Percentiles rank a stretch among this genome's conserved stretches.
phyloP scores from a whole-genome alignment of 176 grass and related monocot species.

The Canna indica region DNA sequence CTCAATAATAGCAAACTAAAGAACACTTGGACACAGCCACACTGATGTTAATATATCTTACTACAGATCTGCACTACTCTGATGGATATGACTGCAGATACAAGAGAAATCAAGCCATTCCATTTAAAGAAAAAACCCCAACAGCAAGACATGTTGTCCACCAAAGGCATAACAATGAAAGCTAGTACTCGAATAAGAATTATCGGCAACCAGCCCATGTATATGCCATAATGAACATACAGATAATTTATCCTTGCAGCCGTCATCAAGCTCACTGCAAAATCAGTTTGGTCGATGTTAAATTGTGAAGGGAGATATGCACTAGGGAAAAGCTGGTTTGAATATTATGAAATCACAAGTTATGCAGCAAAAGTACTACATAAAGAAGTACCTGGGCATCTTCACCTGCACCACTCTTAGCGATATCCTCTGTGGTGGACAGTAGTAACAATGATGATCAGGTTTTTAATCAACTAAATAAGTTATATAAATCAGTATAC shows the following conservation, averaged over 20 bases:
- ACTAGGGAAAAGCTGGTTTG: background rate
- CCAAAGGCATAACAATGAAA: background rate
- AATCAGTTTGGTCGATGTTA: background rate
- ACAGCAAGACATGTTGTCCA: background rate
- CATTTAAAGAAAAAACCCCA: background rate
- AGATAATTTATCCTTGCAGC: background rate
- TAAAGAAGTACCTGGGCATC: background rate
- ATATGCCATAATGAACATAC: background rate
- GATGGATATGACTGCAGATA: background rate
- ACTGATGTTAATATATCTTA: background rate
- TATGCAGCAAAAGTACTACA: no score
- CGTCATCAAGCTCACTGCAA: background rate
- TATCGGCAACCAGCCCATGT: background rate
- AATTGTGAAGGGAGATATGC: background rate
- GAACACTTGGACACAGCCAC: background rate
- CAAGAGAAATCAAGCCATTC: background rate
- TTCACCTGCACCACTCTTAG: background rate
- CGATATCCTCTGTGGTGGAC: background rate
- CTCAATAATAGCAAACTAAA: background rate
- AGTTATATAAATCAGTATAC: background rate
- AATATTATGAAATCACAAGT: background rate
- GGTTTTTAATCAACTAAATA: background rate
- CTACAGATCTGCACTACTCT: background rate
- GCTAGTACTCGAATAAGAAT: background rate
- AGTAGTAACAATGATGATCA: background rate